Percentiles rank a stretch among this genome's conserved stretches.
phyloP scores from a whole-genome alignment of 2,329 filamentous ascomycete genomes.

The Alternaria arbusti region DNA sequence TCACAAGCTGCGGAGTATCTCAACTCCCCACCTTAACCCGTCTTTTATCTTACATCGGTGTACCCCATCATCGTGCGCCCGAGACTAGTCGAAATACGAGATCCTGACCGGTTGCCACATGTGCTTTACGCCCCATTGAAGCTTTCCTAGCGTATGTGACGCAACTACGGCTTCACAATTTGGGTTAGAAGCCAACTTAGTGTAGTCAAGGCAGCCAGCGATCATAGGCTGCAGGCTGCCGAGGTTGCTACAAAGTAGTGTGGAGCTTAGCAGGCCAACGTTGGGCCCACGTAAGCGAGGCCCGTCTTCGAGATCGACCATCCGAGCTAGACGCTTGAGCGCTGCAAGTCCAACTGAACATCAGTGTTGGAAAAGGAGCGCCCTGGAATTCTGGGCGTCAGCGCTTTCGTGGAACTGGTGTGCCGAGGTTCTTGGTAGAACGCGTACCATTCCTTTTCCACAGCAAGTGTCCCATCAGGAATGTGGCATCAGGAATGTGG shows the following conservation, averaged over 20 bases:
- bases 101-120: neutral
- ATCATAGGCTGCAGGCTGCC: neutral
- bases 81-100: neutral
- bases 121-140: neutral
- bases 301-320: neutral
- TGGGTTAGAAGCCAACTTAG: neutral
- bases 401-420: neutral
- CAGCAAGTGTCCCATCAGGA: neutral
- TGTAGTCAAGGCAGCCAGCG: neutral
- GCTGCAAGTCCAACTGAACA: neutral
- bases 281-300: neutral
- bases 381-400: neutral
- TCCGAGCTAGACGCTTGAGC: neutral
- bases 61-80: neutral
- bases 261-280: neutral
- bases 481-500: neutral
- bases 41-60: neutral
- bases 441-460: neutral
- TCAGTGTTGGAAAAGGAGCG: neutral
- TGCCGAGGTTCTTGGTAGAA: neutral
- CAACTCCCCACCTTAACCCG: neutral
- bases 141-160: neutral
- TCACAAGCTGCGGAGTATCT: neutral
- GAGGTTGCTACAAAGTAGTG: neutral
- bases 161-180: neutral